A percentile compares a stretch with the other conserved stretches of the same genome.
Evolutionary conservation across 2,329 filamentous ascomycete species (phyloP).

Genomic region (Neopestalotiopsis clavispora): DNA sequence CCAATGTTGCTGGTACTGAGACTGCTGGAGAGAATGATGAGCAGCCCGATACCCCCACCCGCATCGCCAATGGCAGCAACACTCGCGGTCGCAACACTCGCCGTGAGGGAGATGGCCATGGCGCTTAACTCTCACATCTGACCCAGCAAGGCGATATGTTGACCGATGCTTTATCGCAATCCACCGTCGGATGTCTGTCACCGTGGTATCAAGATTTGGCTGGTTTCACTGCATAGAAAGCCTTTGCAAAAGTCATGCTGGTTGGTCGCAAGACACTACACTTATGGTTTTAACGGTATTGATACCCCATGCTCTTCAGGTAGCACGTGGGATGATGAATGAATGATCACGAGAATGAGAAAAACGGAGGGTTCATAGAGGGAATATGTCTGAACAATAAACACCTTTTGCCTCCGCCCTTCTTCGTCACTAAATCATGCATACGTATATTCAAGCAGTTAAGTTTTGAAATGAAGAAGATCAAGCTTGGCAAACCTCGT

Average conservation of each 20-base stretch:
- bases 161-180: neutral
- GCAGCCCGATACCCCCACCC: neutral
- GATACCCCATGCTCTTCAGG: no score
- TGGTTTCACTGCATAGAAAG: no score
- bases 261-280: no score
- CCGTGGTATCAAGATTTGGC: no score
- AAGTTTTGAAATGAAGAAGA: neutral
- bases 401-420: neutral
- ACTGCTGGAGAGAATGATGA: neutral
- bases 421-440: neutral
- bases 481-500: no score
- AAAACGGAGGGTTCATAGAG: neutral
- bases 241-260: no score
- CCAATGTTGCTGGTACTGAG: neutral
- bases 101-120: neutral
- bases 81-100: neutral
- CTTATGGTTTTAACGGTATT: no score
- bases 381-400: neutral
- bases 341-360: neutral
- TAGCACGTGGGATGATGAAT: no score
- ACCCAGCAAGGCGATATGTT: neutral
- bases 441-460: neutral
- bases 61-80: neutral
- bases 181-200: no score
- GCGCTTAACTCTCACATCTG: neutral